A percentile compares a stretch with the other conserved stretches of the same genome.
These are phyloP conservation scores for Fusarium sp. DNA, from an alignment of 2,329 filamentous ascomycete genomes.

Conservation along the genomic window DNA sequence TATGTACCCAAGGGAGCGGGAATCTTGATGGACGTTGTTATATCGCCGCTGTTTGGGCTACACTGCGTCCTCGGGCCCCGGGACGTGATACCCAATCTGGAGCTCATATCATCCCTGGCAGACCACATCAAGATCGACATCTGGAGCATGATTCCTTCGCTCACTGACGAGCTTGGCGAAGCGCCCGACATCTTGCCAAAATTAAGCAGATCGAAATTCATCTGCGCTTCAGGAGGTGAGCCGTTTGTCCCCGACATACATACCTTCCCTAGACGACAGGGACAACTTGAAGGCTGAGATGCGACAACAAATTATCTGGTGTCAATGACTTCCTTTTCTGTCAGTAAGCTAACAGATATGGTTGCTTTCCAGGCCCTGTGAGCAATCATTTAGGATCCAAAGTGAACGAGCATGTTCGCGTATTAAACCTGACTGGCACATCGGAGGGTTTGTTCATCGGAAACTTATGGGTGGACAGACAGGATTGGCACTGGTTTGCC, in stretches of 20 bases:
- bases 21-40: conserved; percentile 52
- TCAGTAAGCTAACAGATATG: background rate
- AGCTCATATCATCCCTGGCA: conserved; percentile 46
- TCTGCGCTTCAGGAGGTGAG: conserved; percentile 43
- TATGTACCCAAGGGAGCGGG: conserved; percentile 45
- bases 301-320: background rate
- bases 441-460: conserved; percentile 49
- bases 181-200: conserved; percentile 45
- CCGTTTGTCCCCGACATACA: background rate
- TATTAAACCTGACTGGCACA: conserved; percentile 48
- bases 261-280: fast-evolving
- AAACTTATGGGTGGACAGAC: conserved; percentile 37
- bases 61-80: conserved; percentile 50
- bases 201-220: conserved; percentile 46
- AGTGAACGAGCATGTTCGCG: conserved; percentile 45
- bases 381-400: conserved; percentile 41
- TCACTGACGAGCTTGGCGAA: conserved; percentile 48
- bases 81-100: conserved; percentile 48
- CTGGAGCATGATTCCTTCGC: conserved; percentile 51
- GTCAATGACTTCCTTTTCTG: fast-evolving
- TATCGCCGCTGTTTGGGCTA: conserved; percentile 49
- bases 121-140: conserved; percentile 49
- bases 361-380: conserved; percentile 33
- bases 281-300: fast-evolving
- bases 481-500: conserved; percentile 47